These are phyloP conservation scores for Cornus kousa DNA, from an alignment of 148 eudicot species.

Conservation along the genomic window DNA sequence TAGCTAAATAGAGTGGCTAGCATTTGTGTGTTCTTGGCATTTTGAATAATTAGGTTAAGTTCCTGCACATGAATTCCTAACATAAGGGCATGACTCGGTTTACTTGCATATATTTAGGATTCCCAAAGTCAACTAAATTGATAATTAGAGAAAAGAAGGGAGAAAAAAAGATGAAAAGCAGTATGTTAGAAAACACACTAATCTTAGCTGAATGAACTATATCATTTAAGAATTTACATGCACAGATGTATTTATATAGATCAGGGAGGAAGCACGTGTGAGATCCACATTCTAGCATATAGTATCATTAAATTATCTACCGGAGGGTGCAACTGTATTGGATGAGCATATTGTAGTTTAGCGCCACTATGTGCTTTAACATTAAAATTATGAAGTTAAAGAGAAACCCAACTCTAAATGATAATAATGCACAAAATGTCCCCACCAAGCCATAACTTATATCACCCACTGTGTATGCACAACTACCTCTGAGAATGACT, in stretches of 20 bases:
- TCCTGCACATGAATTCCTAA: constrained; percentile 7
- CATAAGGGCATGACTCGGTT: background rate
- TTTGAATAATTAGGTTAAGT: background rate
- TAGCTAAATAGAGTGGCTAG: background rate
- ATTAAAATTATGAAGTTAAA: background rate
- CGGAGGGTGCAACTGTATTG: constrained; percentile 11
- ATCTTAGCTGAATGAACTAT: background rate
- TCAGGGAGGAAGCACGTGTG: constrained; percentile 19
- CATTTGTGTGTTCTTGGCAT: background rate
- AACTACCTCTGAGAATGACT: background rate
- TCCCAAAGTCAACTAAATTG: constrained; percentile 7
- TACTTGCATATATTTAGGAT: constrained; percentile 1
- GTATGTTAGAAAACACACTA: background rate
- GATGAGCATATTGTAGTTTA: constrained; percentile 14
- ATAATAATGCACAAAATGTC: background rate
- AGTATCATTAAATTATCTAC: background rate
- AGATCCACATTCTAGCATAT: constrained; percentile 3
- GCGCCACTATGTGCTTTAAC: constrained; percentile 12
- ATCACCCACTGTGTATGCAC: background rate
- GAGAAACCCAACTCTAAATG: background rate
- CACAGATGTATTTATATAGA: background rate
- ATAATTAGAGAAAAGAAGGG: background rate
- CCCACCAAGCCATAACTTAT: background rate
- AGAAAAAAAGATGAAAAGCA: background rate
- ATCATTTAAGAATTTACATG: background rate